Percentiles rank a stretch among this genome's conserved stretches.
These are phyloP conservation scores for Acanthamoeba sp. DNA, from an alignment of 208 protist genomes.

Conservation along the genomic window DNA sequence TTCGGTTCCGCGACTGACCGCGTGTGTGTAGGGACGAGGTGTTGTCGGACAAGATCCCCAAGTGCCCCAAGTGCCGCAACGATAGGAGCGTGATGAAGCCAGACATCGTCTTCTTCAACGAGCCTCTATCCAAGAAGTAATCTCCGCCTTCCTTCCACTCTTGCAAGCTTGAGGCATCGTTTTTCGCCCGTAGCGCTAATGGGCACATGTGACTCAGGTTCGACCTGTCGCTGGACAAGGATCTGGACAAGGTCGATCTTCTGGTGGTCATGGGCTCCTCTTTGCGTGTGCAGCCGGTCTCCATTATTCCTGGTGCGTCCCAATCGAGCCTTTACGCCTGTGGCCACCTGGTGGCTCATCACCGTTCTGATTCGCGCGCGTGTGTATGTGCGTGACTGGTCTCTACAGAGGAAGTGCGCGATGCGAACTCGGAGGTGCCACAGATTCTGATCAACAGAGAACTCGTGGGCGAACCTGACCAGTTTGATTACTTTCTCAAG, in stretches of 20 bases:
- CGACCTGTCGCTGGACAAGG: conserved; percentile 69
- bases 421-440: conserved; percentile 67
- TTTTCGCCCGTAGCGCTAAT: background rate
- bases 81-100: conserved; percentile 81
- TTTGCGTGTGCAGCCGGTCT: conserved; percentile 86
- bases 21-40: background rate
- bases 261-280: conserved; percentile 87
- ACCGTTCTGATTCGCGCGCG: background rate
- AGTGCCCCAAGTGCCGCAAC: conserved; percentile 64
- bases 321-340: background rate
- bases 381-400: too few relatives aligned
- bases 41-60: conserved; percentile 15
- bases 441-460: conserved; percentile 88
- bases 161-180: background rate
- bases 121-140: conserved; percentile 77
- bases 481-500: conserved; percentile 76
- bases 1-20: too few relatives aligned
- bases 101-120: conserved; percentile 87
- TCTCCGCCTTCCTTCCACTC: background rate
- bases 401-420: background rate
- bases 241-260: conserved; percentile 80
- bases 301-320: conserved; percentile 32
- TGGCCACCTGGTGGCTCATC: background rate
- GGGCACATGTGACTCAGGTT: conserved; percentile 53
- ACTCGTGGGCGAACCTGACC: conserved; percentile 46